Evolutionary conservation across 2,329 filamentous ascomycete genomes (phyloP), one percentile per base, ranked within the genome.

Genomic region (Neonectria coccinea): DNA sequence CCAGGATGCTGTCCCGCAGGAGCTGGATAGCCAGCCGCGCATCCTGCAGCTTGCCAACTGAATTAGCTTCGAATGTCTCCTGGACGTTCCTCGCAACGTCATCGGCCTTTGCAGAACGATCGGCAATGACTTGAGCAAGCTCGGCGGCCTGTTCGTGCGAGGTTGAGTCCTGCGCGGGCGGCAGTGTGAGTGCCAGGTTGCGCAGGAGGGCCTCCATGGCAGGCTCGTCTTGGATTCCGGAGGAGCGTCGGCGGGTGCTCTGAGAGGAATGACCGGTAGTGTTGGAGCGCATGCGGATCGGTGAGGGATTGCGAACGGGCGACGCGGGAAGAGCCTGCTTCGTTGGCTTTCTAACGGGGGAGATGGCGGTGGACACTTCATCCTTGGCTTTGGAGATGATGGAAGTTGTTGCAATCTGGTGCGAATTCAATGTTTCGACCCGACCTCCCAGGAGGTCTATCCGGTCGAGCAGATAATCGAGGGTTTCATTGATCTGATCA

Each of bases 391-490:
- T 79, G 1, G 79, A 75, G 2, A 83, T 66, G 5, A 88, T 75
- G 8, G 77, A 69, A 0, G 71, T 68, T 0, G 80, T 71, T 3
- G 81, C 80, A 9, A 73, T 63, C 56, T 83, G 82, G 69, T 87
- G 84, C 1, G 82, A 83, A 41, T 83, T 81, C 56, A 82, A 78
- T 3, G 80, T 79, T 52, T 83, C 79, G 2, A 84, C 74, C 27
- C 82, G 80, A 3, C 77, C 69, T 2, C 79, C 75, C 3, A 87
- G 76, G 1, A 79, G 75, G 11, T 78, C 74, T 5, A 83, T 79
- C n/a, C 83, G 82, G 36, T 83, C 81, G 2, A 85, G 75, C 0
- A 89, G 77, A 63, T 85, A 83, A 56, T 82, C 78, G 1, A 89
- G 77, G 64, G 86, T 88, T 20, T 84, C 79, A 39, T 83, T 78